A percentile compares a stretch with the other conserved stretches of the same genome.
phyloP scores from a whole-genome alignment of 83 land plant species.

The Picea engelmannii region DNA sequence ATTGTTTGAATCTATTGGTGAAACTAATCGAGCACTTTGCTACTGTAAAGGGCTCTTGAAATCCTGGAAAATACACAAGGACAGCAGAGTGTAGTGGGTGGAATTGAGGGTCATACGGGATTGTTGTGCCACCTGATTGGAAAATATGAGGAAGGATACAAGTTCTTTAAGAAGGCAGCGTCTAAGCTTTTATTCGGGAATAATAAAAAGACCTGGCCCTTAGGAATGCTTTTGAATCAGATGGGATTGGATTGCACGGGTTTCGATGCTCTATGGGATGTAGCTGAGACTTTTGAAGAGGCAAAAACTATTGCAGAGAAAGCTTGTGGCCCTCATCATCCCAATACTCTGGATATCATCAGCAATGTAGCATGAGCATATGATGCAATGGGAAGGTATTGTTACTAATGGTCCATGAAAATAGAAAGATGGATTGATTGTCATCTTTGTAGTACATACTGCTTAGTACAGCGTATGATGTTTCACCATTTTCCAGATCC shows the following conservation, averaged over 20 bases:
- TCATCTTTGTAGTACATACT: not conserved
- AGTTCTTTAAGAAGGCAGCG: constrained; percentile 24
- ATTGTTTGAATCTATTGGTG: constrained; percentile 33
- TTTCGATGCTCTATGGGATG: constrained; percentile 27
- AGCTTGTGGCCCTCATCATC: constrained; percentile 35
- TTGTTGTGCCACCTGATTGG: constrained; percentile 24
- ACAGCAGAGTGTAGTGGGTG: constrained; percentile 41
- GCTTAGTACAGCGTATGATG: too few species aligned
- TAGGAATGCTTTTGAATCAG: constrained; percentile 41
- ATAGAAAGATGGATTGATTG: not conserved
- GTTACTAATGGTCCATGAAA: not conserved
- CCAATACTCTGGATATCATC: constrained; percentile 43
- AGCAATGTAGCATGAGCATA: constrained; percentile 42
- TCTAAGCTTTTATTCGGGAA: constrained; percentile 28
- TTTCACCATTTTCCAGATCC: too few species aligned
- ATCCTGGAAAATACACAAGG: constrained; percentile 37
- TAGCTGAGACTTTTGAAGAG: constrained; percentile 32
- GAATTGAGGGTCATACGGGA: constrained; percentile 52
- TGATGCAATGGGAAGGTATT: constrained; percentile 48
- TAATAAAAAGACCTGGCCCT: constrained; percentile 18
- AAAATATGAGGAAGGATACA: constrained; percentile 15
- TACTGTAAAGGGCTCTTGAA: constrained; percentile 32
- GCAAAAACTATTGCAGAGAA: constrained; percentile 32
- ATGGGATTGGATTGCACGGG: constrained; percentile 39
- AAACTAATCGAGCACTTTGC: constrained; percentile 32